A percentile compares a stretch with the other conserved stretches of the same genome.
These are phyloP conservation scores for Cnidoscolus chayamansa DNA, from an alignment of 441 rosid genomes.

Conservation along the genomic window DNA sequence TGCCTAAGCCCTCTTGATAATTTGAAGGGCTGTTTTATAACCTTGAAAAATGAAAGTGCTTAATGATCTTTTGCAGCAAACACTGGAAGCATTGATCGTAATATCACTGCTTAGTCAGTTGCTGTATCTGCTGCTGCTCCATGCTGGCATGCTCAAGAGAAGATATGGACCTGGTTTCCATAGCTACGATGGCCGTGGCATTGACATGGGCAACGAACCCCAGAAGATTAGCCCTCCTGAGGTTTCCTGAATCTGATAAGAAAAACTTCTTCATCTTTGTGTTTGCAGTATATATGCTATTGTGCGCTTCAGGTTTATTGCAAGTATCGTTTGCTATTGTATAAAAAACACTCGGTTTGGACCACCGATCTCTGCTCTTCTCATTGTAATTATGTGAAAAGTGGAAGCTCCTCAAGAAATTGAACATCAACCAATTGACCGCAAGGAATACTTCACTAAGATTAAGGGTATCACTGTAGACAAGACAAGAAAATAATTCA, in stretches of 20 bases:
- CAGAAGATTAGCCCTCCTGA: background rate
- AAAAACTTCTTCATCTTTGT: background rate
- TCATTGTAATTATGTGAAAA: background rate
- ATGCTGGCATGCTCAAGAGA: slow-evolving; percentile 20
- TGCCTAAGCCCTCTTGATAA: background rate
- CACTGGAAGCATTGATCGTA: slow-evolving; percentile 33
- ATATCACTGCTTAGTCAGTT: slow-evolving; percentile 31
- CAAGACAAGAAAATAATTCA: background rate
- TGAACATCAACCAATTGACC: too few species aligned
- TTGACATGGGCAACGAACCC: background rate
- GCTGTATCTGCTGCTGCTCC: slow-evolving; percentile 28
- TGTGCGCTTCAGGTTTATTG: background rate
- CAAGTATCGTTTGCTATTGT: background rate
- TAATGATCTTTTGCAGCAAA: slow-evolving; percentile 28
- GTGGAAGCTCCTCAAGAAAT: too few species aligned
- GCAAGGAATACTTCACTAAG: too few species aligned
- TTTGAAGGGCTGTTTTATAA: too few species aligned
- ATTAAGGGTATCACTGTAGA: background rate
- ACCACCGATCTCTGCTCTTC: too few species aligned
- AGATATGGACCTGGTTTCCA: slow-evolving; percentile 17
- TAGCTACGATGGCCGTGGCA: background rate
- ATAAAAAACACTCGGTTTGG: too few species aligned
- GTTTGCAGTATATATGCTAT: background rate
- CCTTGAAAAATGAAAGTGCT: too few species aligned
- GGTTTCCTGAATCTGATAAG: background rate